phyloP scores from a whole-genome alignment of 371 early-diverging fungal species.

The Rhizomucor pusillus region DNA sequence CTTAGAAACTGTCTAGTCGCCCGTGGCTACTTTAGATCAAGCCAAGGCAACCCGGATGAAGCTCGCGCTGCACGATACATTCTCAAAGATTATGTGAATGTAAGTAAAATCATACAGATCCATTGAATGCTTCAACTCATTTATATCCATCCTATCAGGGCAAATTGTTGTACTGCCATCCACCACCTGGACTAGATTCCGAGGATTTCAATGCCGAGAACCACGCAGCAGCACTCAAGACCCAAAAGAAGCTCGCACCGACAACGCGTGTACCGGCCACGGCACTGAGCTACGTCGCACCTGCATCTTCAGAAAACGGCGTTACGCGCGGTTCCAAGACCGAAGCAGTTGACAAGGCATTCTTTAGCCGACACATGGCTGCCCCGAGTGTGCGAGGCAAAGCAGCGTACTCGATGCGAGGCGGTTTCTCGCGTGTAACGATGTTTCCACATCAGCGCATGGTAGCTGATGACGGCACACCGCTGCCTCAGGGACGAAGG shows the following conservation, averaged over 20 bases:
- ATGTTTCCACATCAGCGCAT: constrained; percentile 60
- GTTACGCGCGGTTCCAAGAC: constrained; percentile 41
- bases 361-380: constrained; percentile 55
- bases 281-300: constrained; percentile 58
- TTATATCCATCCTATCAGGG: constrained; percentile 45
- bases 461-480: constrained; percentile 49
- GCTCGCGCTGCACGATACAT: constrained; percentile 93
- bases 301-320: constrained; percentile 27
- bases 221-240: constrained; percentile 59
- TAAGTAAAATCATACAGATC: constrained; percentile 18
- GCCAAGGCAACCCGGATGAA: constrained; percentile 97
- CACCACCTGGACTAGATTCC: constrained; percentile 63
- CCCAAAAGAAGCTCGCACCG: constrained; percentile 51
- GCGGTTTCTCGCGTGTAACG: constrained; percentile 56
- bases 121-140: neutral
- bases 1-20: constrained; percentile 53
- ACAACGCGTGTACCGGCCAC: constrained; percentile 50
- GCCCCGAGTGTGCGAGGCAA: constrained; percentile 56
- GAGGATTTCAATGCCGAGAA: constrained; percentile 76
- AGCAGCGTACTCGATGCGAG: constrained; percentile 21
- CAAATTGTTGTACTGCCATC: constrained; percentile 83
- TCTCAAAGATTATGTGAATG: constrained; percentile 95
- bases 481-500: constrained; percentile 36
- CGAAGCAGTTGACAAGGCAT: constrained; percentile 62
- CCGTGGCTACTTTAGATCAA: constrained; percentile 86